Evolutionary conservation across 2,329 filamentous ascomycete genomes (phyloP).

Genomic region (Samsoniella hepiali): DNA sequence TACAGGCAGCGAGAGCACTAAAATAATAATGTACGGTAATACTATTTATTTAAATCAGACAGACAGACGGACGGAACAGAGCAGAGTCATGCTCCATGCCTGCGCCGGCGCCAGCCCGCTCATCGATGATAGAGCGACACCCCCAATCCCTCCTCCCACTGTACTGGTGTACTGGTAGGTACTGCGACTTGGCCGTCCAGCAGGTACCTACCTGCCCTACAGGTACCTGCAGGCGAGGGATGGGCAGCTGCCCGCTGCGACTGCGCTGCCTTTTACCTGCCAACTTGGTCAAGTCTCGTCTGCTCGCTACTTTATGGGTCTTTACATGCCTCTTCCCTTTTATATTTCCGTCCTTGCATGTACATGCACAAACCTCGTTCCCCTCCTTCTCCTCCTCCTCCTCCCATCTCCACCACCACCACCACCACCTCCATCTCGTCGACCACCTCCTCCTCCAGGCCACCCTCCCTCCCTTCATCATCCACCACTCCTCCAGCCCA

Average conservation of each 20-base stretch:
- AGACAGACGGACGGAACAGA: too few relatives aligned
- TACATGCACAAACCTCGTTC: conserved; percentile 15
- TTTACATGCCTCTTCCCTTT: conserved; percentile 8
- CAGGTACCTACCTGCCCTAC: neutral
- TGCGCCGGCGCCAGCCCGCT: neutral
- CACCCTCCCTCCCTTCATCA: conserved; percentile 22
- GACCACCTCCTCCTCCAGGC: conserved; percentile 18
- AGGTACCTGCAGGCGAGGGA: neutral
- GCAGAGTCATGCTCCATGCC: neutral
- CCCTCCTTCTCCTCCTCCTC: conserved; percentile 18
- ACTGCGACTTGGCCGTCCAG: neutral
- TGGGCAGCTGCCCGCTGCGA: neutral
- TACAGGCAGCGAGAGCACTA: too few relatives aligned
- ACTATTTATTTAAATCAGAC: too few relatives aligned
- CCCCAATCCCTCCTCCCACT: neutral
- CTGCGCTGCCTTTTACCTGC: neutral
- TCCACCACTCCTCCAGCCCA: conserved; percentile 23
- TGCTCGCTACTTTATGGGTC: too few relatives aligned
- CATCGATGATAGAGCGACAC: neutral
- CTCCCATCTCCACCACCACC: conserved; percentile 24
- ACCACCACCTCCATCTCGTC: conserved; percentile 24
- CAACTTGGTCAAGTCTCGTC: neutral
- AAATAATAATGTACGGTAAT: too few relatives aligned
- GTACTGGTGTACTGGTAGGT: neutral
- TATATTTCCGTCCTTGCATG: conserved; percentile 18